These are phyloP conservation scores for Sporobolus alterniflorus DNA, from an alignment of 202 grass and related monocot species.

Conservation along the genomic window DNA sequence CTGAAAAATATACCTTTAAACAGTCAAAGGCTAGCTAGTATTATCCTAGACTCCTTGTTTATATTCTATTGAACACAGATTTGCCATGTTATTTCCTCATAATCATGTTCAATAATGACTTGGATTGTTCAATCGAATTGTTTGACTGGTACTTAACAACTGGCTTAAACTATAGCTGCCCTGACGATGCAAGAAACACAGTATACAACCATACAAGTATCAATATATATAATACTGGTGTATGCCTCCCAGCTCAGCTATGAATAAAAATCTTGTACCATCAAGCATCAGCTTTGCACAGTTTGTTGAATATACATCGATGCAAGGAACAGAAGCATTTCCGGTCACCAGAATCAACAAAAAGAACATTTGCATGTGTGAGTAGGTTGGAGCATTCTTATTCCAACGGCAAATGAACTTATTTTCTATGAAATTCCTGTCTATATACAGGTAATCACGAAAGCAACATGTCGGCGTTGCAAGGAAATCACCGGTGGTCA, in stretches of 20 bases:
- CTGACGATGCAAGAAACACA: neutral
- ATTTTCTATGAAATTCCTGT: too few relatives aligned
- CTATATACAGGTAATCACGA: too few relatives aligned
- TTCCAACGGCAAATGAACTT: too few relatives aligned
- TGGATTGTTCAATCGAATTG: conserved; percentile 18
- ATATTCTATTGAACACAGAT: too few relatives aligned
- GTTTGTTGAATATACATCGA: neutral
- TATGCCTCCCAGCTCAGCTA: neutral
- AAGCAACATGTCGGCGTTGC: neutral
- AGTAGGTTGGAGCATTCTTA: too few relatives aligned
- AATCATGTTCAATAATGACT: conserved; percentile 33
- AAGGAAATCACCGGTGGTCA: too few relatives aligned
- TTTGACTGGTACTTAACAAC: conserved; percentile 43
- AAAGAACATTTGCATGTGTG: too few relatives aligned
- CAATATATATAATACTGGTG: neutral
- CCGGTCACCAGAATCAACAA: too few relatives aligned
- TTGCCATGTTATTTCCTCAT: neutral
- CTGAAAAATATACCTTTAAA: too few relatives aligned
- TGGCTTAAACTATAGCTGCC: conserved; percentile 20
- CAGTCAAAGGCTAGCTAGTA: too few relatives aligned
- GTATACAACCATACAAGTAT: neutral
- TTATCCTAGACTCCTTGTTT: too few relatives aligned
- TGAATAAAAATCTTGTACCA: conserved; percentile 4
- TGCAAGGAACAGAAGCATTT: conserved; percentile 8
- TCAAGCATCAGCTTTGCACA: too few relatives aligned